Evolutionary conservation across 306 rosid genomes (phyloP), one percentile per base, ranked within the genome.

Genomic region (Prunus armeniaca): DNA sequence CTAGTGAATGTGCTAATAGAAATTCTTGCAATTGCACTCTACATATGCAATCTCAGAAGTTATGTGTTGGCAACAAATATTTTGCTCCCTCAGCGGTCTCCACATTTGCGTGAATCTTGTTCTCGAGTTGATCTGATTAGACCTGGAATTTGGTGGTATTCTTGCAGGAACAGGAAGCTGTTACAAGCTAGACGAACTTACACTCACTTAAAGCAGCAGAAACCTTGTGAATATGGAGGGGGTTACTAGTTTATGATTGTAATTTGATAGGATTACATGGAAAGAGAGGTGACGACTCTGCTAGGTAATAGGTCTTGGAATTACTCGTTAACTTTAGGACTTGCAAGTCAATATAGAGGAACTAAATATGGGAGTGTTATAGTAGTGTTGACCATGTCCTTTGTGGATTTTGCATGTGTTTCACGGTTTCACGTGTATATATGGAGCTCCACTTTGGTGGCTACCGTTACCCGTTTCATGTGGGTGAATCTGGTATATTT

Each of bases 181-280:
- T 80, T 73, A 79, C 84, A 62, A 51, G 86, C 69, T 49, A 68
- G 71, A 82, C 54, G 79, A 43, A 76, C 60, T 73, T 84, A 71
- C 76, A 67, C 74, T 32, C 45, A 34, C 32, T 57, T 64, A 66
- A 80, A 72, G 80, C 76, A 87, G 85, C 51, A 27, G 77, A 83
- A 61, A 82, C 80, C 76, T 83, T 89, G 94, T 89, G 92, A 89
- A 91, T 91, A 91, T 76, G 81, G 83, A 72, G 55, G 87, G 84
- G 57, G 34, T 74, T 78, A 83, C 91, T 82, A 72, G 86, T 76
- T 67, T 84, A 76, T 83, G 89, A 50, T 84, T 84, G 92, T 85
- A 87, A 83, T 87, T 81, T 87, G 88, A 78, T 87, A 86, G 91
- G 82, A 25, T 60, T 60, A 60, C 65, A 60, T 57, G 77, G 81